Evolutionary conservation across 2,329 filamentous ascomycete genomes (phyloP).

Genomic region (Arthrobotrys musiformis): DNA sequence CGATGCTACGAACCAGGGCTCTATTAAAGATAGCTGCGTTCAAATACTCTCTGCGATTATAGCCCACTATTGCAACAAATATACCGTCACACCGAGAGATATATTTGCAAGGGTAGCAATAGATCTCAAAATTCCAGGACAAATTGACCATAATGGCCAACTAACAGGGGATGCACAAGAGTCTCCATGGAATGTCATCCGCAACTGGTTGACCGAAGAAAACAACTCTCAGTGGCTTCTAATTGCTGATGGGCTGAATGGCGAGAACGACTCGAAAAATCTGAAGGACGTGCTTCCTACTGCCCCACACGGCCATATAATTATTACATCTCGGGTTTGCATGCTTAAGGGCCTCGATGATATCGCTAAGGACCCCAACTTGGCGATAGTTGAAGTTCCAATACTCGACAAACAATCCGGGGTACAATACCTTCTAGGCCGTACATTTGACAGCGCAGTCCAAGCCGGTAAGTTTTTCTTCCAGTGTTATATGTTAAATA

Average conservation of each 20-base stretch:
- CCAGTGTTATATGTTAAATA: no score
- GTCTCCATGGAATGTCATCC: conserved; percentile 9
- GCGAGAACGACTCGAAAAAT: conserved; percentile 9
- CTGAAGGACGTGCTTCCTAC: conserved; percentile 42
- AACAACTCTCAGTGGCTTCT: conserved; percentile 40
- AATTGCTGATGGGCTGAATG: conserved; percentile 47
- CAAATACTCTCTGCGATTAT: conserved; percentile 39
- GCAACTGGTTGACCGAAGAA: conserved; percentile 27
- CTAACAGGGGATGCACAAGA: conserved; percentile 32
- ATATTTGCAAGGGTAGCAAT: conserved; percentile 18
- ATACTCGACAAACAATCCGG: conserved; percentile 39
- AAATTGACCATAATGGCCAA: conserved; percentile 29
- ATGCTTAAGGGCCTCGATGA: no score
- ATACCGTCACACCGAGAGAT: neutral
- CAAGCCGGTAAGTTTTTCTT: neutral
- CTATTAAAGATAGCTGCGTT: conserved; percentile 31
- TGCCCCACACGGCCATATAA: conserved; percentile 36
- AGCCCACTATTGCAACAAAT: conserved; percentile 37
- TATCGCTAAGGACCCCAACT: conserved; percentile 7
- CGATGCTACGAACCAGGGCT: conserved; percentile 37
- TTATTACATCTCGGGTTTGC: conserved; percentile 52
- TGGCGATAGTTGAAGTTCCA: conserved; percentile 29
- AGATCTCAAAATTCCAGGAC: conserved; percentile 40
- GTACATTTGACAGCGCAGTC: conserved; percentile 8
- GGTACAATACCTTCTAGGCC: conserved; percentile 27